Base-by-base conservation (phyloP, 768 basidiomycete genomes). In the Scleroderma citrinum region DNA sequence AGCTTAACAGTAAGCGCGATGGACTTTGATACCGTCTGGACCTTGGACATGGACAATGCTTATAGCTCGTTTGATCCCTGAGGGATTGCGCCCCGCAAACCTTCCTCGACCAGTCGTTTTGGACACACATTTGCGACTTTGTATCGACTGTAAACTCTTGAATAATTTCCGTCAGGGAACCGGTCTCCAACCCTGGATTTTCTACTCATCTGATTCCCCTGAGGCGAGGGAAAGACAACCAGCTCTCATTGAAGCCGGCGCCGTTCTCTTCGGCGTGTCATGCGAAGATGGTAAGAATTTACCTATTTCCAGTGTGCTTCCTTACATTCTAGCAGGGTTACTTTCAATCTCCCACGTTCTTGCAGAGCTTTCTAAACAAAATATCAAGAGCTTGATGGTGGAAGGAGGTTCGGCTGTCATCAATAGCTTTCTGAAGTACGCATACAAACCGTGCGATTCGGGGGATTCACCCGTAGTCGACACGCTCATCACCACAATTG, bases 361-460 rank as follows among this genome's bases (percentile, higher is more conserved):
- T 5, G 57, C 54, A 12, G 67, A 69, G 7, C 70, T 96, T 21
- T 67, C 66, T n/a, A 64, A 67, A 11, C 68, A 75, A n/a, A 81
- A 79, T 3, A 72, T 95, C 52, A 67, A 68, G 11, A 85, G 83
- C 11, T 70, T 97, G 47, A 99, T 99, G 95, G 88, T 97, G 6
- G 96, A 99, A 70, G 96, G 96, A 46, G 96, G 96, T 14, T 87
- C 91, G 8, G 69, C 70, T 8, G 75, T 99, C 54, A 92, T 99
- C 49, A 71, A 75, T 6, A 82, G 87, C 1, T 67, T 67, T 48
- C 51, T 58, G 24, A 24, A 49, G 19, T 51, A 47, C 21, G 49
- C 46, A 19, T 55, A 53, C 7, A 51, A 47, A 44, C 40, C 52
- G 30, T 43, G 43, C 14, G 8, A 7, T 40, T 30, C 50, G 16